phyloP scores from a whole-genome alignment of 768 basidiomycete species.

The Collybiopsis confluens region DNA sequence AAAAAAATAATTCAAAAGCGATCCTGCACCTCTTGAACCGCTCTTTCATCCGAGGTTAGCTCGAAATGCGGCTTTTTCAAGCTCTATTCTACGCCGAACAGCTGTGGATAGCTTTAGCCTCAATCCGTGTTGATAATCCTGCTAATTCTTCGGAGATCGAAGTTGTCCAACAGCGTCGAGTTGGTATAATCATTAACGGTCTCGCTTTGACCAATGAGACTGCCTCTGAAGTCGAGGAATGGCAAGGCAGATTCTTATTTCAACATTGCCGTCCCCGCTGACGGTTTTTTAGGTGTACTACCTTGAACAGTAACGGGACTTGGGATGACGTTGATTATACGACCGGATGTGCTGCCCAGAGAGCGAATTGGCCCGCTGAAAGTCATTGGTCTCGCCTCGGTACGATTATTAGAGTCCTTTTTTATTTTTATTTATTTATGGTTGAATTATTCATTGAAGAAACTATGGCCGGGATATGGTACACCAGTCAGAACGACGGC shows the following conservation, averaged over 20 bases:
- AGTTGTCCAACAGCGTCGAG: too few species aligned
- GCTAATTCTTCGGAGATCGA: too few species aligned
- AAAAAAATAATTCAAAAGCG: too few species aligned
- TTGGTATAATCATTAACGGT: too few species aligned
- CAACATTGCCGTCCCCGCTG: not conserved
- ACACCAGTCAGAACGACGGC: slow-evolving; percentile 37
- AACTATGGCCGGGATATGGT: slow-evolving; percentile 53
- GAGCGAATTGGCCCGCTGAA: slow-evolving; percentile 70
- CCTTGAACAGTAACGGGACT: slow-evolving; percentile 31
- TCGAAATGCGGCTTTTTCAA: too few species aligned
- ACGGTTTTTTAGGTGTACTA: not conserved
- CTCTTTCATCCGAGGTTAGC: too few species aligned
- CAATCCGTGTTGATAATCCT: too few species aligned
- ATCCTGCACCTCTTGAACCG: too few species aligned
- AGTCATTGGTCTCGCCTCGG: slow-evolving; percentile 53
- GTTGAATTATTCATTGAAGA: slow-evolving; percentile 24
- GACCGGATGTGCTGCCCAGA: slow-evolving; percentile 54
- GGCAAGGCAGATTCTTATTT: not conserved
- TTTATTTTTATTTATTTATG: not conserved
- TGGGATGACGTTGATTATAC: slow-evolving; percentile 65
- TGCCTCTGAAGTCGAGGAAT: too few species aligned
- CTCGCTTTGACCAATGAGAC: too few species aligned
- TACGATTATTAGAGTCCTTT: slow-evolving; percentile 19
- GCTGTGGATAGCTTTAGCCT: too few species aligned
- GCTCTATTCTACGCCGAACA: too few species aligned